Evolutionary conservation across 768 basidiomycete species (phyloP).

Genomic region (Leucocoprinus birnbaumii): DNA sequence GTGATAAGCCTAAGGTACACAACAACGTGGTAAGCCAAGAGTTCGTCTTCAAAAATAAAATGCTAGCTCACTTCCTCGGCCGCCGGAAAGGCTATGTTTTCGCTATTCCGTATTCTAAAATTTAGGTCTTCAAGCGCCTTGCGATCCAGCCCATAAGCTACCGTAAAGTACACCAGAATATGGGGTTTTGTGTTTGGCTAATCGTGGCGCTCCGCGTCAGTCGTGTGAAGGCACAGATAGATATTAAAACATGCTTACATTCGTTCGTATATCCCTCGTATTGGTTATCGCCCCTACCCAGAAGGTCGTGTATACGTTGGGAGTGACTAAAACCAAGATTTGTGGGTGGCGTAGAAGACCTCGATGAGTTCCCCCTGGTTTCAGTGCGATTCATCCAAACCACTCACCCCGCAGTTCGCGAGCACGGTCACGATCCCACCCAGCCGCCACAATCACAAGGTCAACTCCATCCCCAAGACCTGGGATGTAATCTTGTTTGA

Average conservation of each 20-base stretch:
- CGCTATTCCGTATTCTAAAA: slow-evolving; percentile 52
- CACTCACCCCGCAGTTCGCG: slow-evolving; percentile 68
- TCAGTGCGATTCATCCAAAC: neutral
- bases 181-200: slow-evolving; percentile 49
- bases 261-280: slow-evolving; percentile 27
- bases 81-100: slow-evolving; percentile 28
- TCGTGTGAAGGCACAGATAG: neutral
- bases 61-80: neutral
- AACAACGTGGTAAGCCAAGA: neutral
- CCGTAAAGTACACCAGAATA: slow-evolving; percentile 73
- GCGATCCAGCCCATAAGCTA: slow-evolving; percentile 71
- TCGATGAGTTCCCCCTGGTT: neutral
- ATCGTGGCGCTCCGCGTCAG: neutral
- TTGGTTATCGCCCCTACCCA: slow-evolving; percentile 71
- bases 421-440: slow-evolving; percentile 79
- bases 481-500: slow-evolving; percentile 88
- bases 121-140: slow-evolving; percentile 71
- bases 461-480: slow-evolving; percentile 82
- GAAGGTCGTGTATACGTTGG: slow-evolving; percentile 74
- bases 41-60: neutral
- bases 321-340: slow-evolving; percentile 47
- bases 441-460: slow-evolving; percentile 71
- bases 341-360: neutral
- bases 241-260: slow-evolving; percentile 28
- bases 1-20: slow-evolving; percentile 13